Base-by-base conservation (phyloP, 2,329 filamentous ascomycete species). In the Didymellaceae sp. region DNA sequence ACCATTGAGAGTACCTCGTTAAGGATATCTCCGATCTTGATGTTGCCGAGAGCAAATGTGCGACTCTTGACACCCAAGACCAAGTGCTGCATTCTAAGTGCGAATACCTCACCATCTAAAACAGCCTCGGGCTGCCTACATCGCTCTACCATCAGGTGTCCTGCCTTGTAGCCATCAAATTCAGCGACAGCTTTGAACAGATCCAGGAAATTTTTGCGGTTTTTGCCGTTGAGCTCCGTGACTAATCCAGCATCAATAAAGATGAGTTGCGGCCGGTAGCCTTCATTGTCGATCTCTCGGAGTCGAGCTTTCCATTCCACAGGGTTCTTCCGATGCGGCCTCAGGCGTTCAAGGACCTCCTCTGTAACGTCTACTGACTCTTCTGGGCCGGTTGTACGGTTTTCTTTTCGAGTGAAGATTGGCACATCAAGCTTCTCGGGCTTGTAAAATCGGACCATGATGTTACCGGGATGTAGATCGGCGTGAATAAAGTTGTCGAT, bases 391-490 rank as follows among this genome's bases (percentile, higher is more conserved):
- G 68, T 71, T 4, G 52, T 68, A 25, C 67, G 64, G 28, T 70
- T 58, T 42, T 70, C 65, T 50, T 67, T 67, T 8, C 62, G 72
- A 3, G 72, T 75, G 46, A 79, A 73, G 5, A 87, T 75, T 17
- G 80, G 78, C 1, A 95, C 77, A 39, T 88, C 84, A 0, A 93
- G 83, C 54, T 87, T 82, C 11, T 86, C 85, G 0, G 92, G 86
- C 65, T 93, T 86, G 75, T 97, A 97, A 77, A 99, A 99, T 57
- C 95, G 91, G 37, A 99, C 93, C 92, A 99, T 97, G 75, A 99
- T 97, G 72, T 99, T 99, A 20, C 94, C 94, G 0, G 94, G 94
- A 70, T 99, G 94, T 22, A 99, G 78, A 70, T 99, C 94, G 5
- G 94, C 93, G 68, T 99, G 94, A 20, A 97, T 87, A 72, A 99